Percentiles rank a stretch among this genome's conserved stretches.
phyloP scores from a whole-genome alignment of 306 rosid genomes.

The Morella rubra region DNA sequence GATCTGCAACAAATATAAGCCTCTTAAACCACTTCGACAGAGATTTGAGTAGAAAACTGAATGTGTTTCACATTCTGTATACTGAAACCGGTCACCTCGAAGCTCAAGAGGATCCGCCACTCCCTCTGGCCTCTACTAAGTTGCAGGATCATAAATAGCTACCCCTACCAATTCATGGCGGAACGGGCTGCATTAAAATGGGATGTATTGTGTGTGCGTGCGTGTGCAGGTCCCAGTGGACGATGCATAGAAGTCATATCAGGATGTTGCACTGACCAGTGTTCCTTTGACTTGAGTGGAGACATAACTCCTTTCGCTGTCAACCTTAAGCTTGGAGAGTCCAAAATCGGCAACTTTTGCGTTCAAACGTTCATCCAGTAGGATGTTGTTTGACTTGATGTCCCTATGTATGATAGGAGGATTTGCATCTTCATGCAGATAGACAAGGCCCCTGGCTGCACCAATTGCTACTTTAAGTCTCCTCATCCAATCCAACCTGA shows the following conservation, averaged over 20 bases:
- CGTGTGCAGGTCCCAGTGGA: no score
- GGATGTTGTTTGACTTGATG: constrained; percentile 74
- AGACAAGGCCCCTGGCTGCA: constrained; percentile 71
- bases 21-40: background rate
- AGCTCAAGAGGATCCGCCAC: background rate
- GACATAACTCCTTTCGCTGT: constrained; percentile 49
- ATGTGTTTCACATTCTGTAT: background rate
- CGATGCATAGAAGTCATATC: no score
- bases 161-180: background rate
- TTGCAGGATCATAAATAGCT: background rate
- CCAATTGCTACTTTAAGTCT: constrained; percentile 51
- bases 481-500: constrained; percentile 45
- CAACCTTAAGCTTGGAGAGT: constrained; percentile 65
- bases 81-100: background rate
- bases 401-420: constrained; percentile 87
- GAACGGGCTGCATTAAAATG: background rate
- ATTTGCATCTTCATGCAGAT: constrained; percentile 74
- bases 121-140: background rate
- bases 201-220: no score
- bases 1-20: background rate
- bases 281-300: constrained; percentile 71
- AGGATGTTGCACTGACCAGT: constrained; percentile 29
- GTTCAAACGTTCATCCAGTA: constrained; percentile 57
- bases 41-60: background rate
- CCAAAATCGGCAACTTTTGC: constrained; percentile 91